Percentiles rank a stretch among this genome's conserved stretches.
Conservation (phyloP, 257 asterid species). For the Fraxinus anomala region DNA sequence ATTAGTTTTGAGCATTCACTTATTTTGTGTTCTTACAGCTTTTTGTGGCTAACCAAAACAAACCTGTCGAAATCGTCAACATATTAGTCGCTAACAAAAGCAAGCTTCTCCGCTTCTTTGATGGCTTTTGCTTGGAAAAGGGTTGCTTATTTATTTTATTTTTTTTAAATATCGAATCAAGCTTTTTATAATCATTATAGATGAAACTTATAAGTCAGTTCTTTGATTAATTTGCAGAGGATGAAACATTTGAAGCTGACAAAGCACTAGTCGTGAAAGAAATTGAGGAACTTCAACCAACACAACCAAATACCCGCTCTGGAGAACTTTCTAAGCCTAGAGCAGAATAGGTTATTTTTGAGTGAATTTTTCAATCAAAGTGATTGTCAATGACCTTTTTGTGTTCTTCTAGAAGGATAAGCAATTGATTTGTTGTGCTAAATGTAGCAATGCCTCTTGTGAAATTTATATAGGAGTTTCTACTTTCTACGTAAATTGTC, state of each 20-base stretch:
- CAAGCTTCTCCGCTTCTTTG: conserved; percentile 72
- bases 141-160: conserved; percentile 35
- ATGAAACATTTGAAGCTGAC: conserved; percentile 78
- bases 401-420: neutral
- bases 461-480: neutral
- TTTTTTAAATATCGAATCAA: too few species aligned
- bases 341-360: conserved; percentile 13
- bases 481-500: neutral
- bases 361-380: too few species aligned
- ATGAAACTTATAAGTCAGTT: neutral
- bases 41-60: conserved; percentile 85
- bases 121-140: conserved; percentile 61
- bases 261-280: conserved; percentile 72
- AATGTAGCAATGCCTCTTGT: neutral
- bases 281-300: conserved; percentile 56
- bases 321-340: conserved; percentile 51
- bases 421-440: neutral
- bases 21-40: conserved; percentile 48
- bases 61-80: conserved; percentile 66
- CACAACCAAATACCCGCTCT: conserved; percentile 39
- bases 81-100: conserved; percentile 67
- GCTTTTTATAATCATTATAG: neutral
- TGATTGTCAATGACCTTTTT: too few species aligned
- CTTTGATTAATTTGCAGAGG: conserved; percentile 53
- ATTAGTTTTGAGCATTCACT: conserved; percentile 9